These are phyloP conservation scores for Rhodotorula sp. DNA, from an alignment of 1,284 basidiomycete species.

Conservation along the genomic window DNA sequence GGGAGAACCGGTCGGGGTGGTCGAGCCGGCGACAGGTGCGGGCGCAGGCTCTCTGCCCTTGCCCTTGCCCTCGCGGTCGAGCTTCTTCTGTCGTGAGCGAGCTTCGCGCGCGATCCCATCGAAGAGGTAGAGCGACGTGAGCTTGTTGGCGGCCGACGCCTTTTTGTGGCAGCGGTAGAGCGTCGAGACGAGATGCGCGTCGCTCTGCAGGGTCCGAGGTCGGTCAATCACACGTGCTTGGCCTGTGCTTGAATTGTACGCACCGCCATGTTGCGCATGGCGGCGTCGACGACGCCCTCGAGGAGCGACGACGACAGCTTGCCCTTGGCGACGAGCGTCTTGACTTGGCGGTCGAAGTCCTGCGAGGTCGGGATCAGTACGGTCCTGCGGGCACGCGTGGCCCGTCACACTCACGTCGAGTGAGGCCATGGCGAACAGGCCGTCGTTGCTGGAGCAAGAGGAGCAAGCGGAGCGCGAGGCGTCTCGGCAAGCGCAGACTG, in stretches of 20 bases:
- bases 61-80: slow-evolving; percentile 38
- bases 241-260: slow-evolving; percentile 6
- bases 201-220: slow-evolving; percentile 58
- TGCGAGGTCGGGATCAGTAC: slow-evolving; percentile 46
- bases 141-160: slow-evolving; percentile 65
- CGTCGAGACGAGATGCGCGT: slow-evolving; percentile 78
- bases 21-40: slow-evolving; percentile 13
- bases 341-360: slow-evolving; percentile 75
- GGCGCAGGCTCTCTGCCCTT: neutral
- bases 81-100: slow-evolving; percentile 66
- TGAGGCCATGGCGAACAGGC: slow-evolving; percentile 10
- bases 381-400: neutral
- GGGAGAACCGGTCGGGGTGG: slow-evolving; percentile 21
- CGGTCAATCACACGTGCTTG: neutral
- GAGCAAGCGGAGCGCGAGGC: neutral
- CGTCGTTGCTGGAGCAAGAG: neutral
- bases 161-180: slow-evolving; percentile 81
- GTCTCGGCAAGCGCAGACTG: too few relatives aligned
- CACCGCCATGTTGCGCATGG: slow-evolving; percentile 72
- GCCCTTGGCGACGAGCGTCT: slow-evolving; percentile 74
- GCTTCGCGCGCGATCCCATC: slow-evolving; percentile 84
- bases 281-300: slow-evolving; percentile 68
- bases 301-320: slow-evolving; percentile 82
- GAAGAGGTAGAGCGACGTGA: slow-evolving; percentile 83
- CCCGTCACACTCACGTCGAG: slow-evolving; percentile 8